Percentiles rank a stretch among this genome's conserved stretches.
Evolutionary conservation across 2,329 filamentous ascomycete genomes (phyloP).

Genomic region (Fulvia fulva): DNA sequence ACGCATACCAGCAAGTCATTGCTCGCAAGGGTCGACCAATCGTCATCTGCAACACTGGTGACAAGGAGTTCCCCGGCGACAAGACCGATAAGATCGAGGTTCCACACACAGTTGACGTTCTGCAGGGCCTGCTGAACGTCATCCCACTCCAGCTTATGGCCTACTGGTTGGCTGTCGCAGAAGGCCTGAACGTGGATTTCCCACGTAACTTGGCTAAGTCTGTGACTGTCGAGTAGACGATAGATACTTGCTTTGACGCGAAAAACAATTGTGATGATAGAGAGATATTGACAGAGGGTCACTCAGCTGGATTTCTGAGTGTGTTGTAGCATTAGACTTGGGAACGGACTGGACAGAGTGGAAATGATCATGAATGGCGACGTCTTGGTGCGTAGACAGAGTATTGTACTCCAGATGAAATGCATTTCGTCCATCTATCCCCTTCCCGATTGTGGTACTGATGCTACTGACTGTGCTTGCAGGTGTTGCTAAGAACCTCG

Average conservation of each 20-base stretch:
- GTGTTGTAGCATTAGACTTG: conserved; percentile 4
- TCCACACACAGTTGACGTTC: conserved; percentile 87
- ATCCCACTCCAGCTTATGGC: conserved; percentile 96
- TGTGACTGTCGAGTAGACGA: conserved; percentile 88
- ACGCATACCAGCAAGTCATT: conserved; percentile 99
- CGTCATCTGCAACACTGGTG: conserved; percentile 91
- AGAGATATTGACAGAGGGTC: background rate
- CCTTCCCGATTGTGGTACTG: too few relatives aligned
- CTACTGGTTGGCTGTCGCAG: conserved; percentile 96
- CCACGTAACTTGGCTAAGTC: conserved; percentile 98
- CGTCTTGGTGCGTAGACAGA: background rate
- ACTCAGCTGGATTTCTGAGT: conserved; percentile 3
- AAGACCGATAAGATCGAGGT: conserved; percentile 97
- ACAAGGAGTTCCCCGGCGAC: conserved; percentile 81
- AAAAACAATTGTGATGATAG: background rate
- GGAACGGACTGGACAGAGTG: background rate
- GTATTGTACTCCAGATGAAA: background rate
- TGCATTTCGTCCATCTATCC: background rate
- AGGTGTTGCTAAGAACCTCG: too few relatives aligned
- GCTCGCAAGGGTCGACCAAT: conserved; percentile 94
- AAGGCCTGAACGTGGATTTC: conserved; percentile 97
- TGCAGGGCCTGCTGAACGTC: conserved; percentile 96
- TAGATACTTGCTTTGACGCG: background rate
- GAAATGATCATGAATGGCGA: background rate
- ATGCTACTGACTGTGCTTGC: too few relatives aligned